Evolutionary conservation across 2,329 filamentous ascomycete species (phyloP).

Genomic region (Phoma sp.): DNA sequence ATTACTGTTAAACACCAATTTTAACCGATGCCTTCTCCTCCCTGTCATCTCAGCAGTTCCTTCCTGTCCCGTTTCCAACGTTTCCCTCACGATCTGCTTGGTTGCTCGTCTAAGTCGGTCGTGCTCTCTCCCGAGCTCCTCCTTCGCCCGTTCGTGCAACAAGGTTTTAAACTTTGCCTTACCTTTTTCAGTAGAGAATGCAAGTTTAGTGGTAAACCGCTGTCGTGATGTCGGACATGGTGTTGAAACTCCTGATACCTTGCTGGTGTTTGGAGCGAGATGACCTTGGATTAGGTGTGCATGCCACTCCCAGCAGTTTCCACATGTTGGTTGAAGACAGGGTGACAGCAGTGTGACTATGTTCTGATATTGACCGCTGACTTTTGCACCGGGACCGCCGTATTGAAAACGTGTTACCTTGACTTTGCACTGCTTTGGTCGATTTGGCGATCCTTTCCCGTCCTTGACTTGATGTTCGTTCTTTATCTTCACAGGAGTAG

Average conservation of each 20-base stretch:
- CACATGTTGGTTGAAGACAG: slow-evolving; percentile 23
- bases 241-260: too few relatives aligned
- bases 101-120: not conserved
- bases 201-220: not conserved
- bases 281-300: slow-evolving; percentile 4
- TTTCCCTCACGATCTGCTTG: not conserved
- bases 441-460: too few relatives aligned
- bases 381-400: slow-evolving; percentile 19
- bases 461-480: too few relatives aligned
- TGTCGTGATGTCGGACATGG: not conserved
- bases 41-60: not conserved
- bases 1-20: slow-evolving; percentile 9
- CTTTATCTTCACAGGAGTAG: not conserved
- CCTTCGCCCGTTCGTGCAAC: slow-evolving; percentile 2
- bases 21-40: slow-evolving; percentile 4
- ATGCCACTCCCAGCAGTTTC: slow-evolving; percentile 25
- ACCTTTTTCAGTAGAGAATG: slow-evolving; percentile 3
- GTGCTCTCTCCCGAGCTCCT: slow-evolving; percentile 1
- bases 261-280: not conserved
- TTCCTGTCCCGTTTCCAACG: not conserved
- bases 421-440: slow-evolving; percentile 28
- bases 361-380: slow-evolving; percentile 8
- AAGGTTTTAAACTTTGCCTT: slow-evolving; percentile 5
- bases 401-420: slow-evolving; percentile 25
- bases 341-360: slow-evolving; percentile 20